Base-by-base conservation (phyloP, 164 flowering plant species). In the Stephania cephalantha region DNA sequence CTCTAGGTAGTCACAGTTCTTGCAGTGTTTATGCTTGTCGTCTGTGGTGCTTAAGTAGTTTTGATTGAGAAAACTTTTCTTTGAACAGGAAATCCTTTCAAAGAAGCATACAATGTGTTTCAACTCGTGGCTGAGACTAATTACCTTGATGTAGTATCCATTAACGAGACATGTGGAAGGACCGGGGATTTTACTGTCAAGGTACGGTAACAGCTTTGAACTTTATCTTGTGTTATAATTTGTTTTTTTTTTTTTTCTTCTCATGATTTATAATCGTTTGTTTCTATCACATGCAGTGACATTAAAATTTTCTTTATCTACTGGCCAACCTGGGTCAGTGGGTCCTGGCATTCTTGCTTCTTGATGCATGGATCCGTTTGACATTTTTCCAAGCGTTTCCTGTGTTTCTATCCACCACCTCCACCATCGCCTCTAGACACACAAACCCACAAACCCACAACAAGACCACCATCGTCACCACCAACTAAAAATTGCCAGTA, bases 51-150 rank as follows among this genome's bases (percentile, higher is more conserved):
- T 73, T 75, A 15, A 72, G 31, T 22, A 52, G 11, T 75, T 22
- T 20, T 68, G 20, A 46, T 45, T 64, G 53, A 76, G 46, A 79
- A 29, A 10, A 15, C 69, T 75, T 76, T 63, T 9, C 45, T 75
- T 81, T 71, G 73, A 50, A 61, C 78, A 92, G 97, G 97, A 71
- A 81, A 80, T 79, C 91, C 97, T 53, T 95, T 95, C 79, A 80
- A 82, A 78, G 97, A 95, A 85, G 95, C 97, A 75, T 80, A 84
- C 82, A 80, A 86, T 75, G 90, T 79, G 61, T 78, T 81, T 69
- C 78, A 69, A 29, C 75, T 84, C 71, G 76, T 84, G 72, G 88
- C 81, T 69, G 91, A 84, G 73, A 91, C 94, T 74, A 91, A 91
- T 81, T 83, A 82, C 77, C 91, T 83, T 55, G 90, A 91, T 78